phyloP scores from a whole-genome alignment of 306 rosid genomes.

The Albizia julibrissin region DNA sequence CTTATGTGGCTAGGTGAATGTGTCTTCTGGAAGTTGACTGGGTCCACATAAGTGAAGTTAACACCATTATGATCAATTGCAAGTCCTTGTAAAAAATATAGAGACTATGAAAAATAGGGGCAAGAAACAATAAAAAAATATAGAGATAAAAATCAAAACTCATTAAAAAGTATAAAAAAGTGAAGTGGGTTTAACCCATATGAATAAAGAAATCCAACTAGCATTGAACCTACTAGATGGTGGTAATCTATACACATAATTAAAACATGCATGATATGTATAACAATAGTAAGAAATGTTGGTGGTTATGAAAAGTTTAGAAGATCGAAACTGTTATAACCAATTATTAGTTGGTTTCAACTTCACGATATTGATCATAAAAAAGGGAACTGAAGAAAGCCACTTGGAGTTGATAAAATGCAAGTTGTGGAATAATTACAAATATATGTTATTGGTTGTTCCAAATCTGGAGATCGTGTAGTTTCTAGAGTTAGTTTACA shows the following conservation, averaged over 20 bases:
- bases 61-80: no score
- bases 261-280: neutral
- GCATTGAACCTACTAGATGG: neutral
- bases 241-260: neutral
- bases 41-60: no score
- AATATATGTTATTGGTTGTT: neutral
- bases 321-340: neutral
- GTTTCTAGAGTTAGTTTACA: constrained; percentile 18
- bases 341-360: neutral
- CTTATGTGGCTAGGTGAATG: no score
- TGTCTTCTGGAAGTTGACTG: no score
- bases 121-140: no score
- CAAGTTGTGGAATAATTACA: neutral
- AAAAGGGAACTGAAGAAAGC: neutral
- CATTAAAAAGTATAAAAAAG: neutral
- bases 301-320: neutral
- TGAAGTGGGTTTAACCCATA: neutral
- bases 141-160: no score
- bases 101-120: no score
- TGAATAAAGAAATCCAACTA: neutral
- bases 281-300: neutral
- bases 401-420: constrained; percentile 1
- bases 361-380: neutral
- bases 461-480: constrained; percentile 9
- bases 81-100: no score